Conservation (phyloP, 768 basidiomycete species). For the Pisolithus microcarpus region DNA sequence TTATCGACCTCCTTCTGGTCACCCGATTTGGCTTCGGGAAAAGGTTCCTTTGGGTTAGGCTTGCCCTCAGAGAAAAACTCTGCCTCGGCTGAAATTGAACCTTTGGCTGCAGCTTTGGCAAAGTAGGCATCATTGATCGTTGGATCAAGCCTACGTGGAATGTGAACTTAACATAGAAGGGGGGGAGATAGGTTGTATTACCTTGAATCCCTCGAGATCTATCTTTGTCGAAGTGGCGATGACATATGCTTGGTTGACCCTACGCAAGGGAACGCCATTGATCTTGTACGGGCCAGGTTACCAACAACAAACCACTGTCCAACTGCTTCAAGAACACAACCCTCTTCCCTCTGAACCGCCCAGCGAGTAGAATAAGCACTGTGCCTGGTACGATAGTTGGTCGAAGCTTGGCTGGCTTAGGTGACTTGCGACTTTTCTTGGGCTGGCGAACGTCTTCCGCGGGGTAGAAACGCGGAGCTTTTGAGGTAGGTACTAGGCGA, state of each 20-base stretch:
- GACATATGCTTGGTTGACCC: slow-evolving; percentile 98
- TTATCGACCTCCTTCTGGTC: slow-evolving; percentile 89
- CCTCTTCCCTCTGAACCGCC: slow-evolving; percentile 96
- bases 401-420: slow-evolving; percentile 73
- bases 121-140: slow-evolving; percentile 96
- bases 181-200: slow-evolving; percentile 31
- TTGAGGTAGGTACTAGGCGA: slow-evolving; percentile 77
- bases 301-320: slow-evolving; percentile 83
- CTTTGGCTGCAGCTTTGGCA: slow-evolving; percentile 66
- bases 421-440: slow-evolving; percentile 87
- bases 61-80: slow-evolving; percentile 96
- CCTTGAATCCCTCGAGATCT: slow-evolving; percentile 69
- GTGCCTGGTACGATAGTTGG: slow-evolving; percentile 88
- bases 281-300: slow-evolving; percentile 97
- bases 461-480: slow-evolving; percentile 89
- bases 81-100: slow-evolving; percentile 77
- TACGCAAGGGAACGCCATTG: slow-evolving; percentile 95
- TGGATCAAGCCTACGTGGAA: slow-evolving; percentile 61
- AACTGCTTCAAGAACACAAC: slow-evolving; percentile 98
- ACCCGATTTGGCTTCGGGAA: slow-evolving; percentile 79
- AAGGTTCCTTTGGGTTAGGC: slow-evolving; percentile 80
- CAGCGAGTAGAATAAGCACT: slow-evolving; percentile 93
- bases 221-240: slow-evolving; percentile 97
- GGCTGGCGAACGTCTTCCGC: slow-evolving; percentile 89
- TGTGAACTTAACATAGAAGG: not conserved